Evolutionary conservation across 1,284 basidiomycete species (phyloP), one percentile per base, ranked within the genome.

Genomic region (Ceratobasidium sp.): DNA sequence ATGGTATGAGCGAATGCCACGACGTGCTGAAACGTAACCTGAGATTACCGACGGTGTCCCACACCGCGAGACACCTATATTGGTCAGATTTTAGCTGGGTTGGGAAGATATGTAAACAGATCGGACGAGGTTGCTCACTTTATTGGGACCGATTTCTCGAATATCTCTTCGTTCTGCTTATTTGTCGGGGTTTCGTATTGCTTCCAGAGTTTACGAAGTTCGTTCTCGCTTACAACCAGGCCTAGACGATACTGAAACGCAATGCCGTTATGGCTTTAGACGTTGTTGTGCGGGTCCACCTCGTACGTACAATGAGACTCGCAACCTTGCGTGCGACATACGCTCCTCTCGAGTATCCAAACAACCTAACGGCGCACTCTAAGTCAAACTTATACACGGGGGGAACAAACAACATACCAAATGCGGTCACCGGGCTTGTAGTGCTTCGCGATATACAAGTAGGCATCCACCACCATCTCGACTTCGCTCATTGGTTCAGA

Each of bases 311-410:
- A 33, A 76, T 76, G 8, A 76, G 54, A 48, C 57, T 67, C 11
- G 75, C 75, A 7, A 76, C 73, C 48, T 75, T 76, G 2, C 75
- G 73, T 19, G 59, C 75, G 6, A 63, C 75, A 67, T 76, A 76
- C 17, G 75, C 75, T 17, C 75, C 75, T 27, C 66, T 69, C 4
- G 66, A 69, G 36, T 69, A 69, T 1, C 66, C 66, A 22, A 69
- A 69, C 14, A 69, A 41, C 31, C 66, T 69, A 27, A n/a, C n/a
- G n/a, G n/a, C n/a, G n/a, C n/a, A n/a, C n/a, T n/a, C n/a, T n/a
- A n/a, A n/a, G n/a, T n/a, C n/a, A n/a, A n/a, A n/a, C n/a, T n/a
- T n/a, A n/a, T n/a, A n/a, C n/a, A n/a, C n/a, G n/a, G n/a, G n/a
- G n/a, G n/a, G n/a, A n/a, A n/a, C n/a, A n/a, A n/a, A n/a, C n/a